Evolutionary conservation across 345 rosid genomes (phyloP), one percentile per base, ranked within the genome.

Genomic region (Brassica nigra): DNA sequence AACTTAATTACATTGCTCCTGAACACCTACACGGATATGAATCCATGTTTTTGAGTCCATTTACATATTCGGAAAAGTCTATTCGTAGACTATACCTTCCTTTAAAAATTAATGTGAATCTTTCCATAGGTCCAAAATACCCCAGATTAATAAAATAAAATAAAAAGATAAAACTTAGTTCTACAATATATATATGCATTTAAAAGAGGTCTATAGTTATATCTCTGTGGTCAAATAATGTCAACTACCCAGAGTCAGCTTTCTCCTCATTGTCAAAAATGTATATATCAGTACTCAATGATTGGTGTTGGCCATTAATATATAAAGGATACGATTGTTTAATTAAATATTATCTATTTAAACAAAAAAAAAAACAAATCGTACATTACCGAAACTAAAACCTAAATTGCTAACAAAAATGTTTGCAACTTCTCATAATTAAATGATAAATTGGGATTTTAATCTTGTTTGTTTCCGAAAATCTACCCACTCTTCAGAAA

Each of bases 171-270:
- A 42, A 10, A 42, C 14, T 34, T 58, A 20, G 47, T 55, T 70
- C 14, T 10, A 61, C 18, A 12, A 7, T 10, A 10, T 71, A 70
- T 10, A 58, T 47, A 12, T 30, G 11, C 5, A 10, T 54, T 31
- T 70, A 3, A 6, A 23, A 58, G 28, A n/a, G 29, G 62, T 72
- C 8, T 72, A 8, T 61, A 14, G 58, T 29, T 62, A 20, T 20
- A 64, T 31, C 10, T 65, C 71, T 52, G 7, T 65, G 8, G 54
- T 54, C 57, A 66, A 75, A 15, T 34, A 15, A 37, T 11, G 79
- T 66, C 79, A 76, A 57, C 42, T 28, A 57, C 31, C 67, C 23
- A 57, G 33, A 67, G 73, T 39, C 73, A 67, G 71, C 59, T 28
- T 57, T 44, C 9, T 65, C 20, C 20, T 15, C 31, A 18, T 14